Base-by-base conservation (phyloP, 1,139 yeast species). In the Spathaspora sp. region DNA sequence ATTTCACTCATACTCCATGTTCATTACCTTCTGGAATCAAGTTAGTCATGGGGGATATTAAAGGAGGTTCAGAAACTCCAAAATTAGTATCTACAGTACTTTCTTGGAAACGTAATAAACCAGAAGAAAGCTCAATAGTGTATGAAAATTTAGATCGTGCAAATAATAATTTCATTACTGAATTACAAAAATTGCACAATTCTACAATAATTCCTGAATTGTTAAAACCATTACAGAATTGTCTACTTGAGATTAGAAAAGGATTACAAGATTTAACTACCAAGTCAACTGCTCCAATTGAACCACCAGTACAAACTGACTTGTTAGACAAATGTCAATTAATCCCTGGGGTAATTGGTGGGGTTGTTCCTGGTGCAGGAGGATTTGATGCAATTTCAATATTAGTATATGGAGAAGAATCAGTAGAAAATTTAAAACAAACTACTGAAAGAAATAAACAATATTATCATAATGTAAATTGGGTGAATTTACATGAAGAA, bases 351-450 rank as follows among this genome's bases (percentile, higher is more conserved):
- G 95, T 90, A 38, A 58, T 91, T 18, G 96, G 97, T 0, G 97
- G 97, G 9, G 95, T 93, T 27, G 96, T 93, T 3, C 99, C 99
- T 0, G 99, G 99, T 2, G 99, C 99, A 0, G 99, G 99, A 18
- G 99, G 99, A 0, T 87, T 82, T 61, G 99, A 93, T 69, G 99
- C 99, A 0, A 80, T 93, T 36, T 80, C 95, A 49, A 60, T 91
- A 26, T 65, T 93, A 29, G 85, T 86, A 3, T 68, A 79, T 3
- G 31, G 31, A 9, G 82, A 78, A 25, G 62, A 65, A 1, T 65
- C 80, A 4, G 64, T 81, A 5, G 60, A 61, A 0, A 48, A 59
- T 2, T 69, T 88, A 40, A 47, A 51, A 3, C 57, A 59, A 2
- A 74, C 82, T 0, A 50, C 54, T 1, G 39, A 41, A 1, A 64